Evolutionary conservation across 176 grass and related monocot species (phyloP).

Genomic region (Triticum dicoccoides): DNA sequence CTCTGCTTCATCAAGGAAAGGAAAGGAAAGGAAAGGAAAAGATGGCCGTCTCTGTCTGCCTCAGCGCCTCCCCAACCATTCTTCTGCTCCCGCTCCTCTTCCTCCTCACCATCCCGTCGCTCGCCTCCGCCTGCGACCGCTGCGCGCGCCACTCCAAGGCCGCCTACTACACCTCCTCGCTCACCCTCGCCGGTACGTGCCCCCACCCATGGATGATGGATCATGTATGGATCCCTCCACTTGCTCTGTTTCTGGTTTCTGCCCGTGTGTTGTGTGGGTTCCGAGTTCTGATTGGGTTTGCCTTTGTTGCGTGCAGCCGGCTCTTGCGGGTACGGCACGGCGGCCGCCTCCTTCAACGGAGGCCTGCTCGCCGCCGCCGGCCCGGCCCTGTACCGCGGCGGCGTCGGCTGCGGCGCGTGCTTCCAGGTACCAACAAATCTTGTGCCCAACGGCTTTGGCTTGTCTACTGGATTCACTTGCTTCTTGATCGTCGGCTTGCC

Average conservation of each 20-base stretch:
- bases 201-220: not conserved
- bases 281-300: not conserved
- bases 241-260: not conserved
- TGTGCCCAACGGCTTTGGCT: not conserved
- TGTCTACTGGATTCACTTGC: not conserved
- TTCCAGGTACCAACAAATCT: slow-evolving; percentile 43
- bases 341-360: slow-evolving; percentile 47
- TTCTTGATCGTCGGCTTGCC: not conserved
- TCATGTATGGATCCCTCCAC: not conserved
- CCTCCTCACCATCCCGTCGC: slow-evolving; percentile 27
- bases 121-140: slow-evolving; percentile 63
- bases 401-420: slow-evolving; percentile 79
- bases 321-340: slow-evolving; percentile 77
- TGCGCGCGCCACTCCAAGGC: slow-evolving; percentile 65
- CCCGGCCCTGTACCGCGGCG: slow-evolving; percentile 53
- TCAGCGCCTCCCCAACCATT: not conserved
- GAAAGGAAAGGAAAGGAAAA: not conserved
- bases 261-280: not conserved
- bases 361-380: slow-evolving; percentile 56
- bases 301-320: slow-evolving; percentile 40
- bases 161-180: slow-evolving; percentile 46
- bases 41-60: slow-evolving; percentile 39
- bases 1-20: too few species aligned
- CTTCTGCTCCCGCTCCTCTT: not conserved
- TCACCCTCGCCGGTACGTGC: slow-evolving; percentile 49